Evolutionary conservation across 2,329 filamentous ascomycete species (phyloP), one percentile per base, ranked within the genome.

Genomic region (Sphaceloma murrayae): DNA sequence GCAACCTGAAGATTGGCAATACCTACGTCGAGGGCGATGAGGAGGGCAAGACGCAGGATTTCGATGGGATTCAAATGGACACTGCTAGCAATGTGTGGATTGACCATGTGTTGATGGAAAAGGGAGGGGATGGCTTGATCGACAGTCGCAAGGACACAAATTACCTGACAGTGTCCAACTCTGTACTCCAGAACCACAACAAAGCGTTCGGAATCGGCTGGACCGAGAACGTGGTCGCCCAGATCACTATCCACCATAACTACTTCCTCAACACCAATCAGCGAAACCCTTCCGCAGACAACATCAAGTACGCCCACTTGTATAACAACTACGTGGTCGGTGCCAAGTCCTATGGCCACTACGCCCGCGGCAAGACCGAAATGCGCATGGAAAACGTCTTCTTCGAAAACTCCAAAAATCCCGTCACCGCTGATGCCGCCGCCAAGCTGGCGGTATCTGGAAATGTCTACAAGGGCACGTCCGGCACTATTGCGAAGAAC

Each of bases 181-280:
- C 44, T 33, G 46, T 53, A 5, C 49, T 54, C 24, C 48, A 49
- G 26, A 48, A 54, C 36, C 53, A 54, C 44, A 53, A 54, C 44
- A 54, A 54, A 38, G 50, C 50, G 13, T 51, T 54, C n/a, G 53
- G 53, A 11, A 53, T 54, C 33, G 53, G 53, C 16, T 54, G 53
- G 53, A 52, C 50, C 10, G 49, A 52, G 2, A 54, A 53, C 21
- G 51, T 54, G 0, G 49, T 52, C 21, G 39, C 52, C 8, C 50
- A 53, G 45, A 49, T 48, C 8, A 54, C 53, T 2, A 54, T 54
- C 30, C 49, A 54, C 31, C 47, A 54, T 47, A 53, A 52, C 48
- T 54, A 50, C 46, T 54, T 53, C 50, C 49, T 52, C 43, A 48
- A 47, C 32, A 52, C 52, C 27, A 49, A 49, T 29, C 50, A 51